Percentiles rank a stretch among this genome's conserved stretches.
Evolutionary conservation across 768 basidiomycete species (phyloP).

Genomic region (Amanita pseudoporphyria): DNA sequence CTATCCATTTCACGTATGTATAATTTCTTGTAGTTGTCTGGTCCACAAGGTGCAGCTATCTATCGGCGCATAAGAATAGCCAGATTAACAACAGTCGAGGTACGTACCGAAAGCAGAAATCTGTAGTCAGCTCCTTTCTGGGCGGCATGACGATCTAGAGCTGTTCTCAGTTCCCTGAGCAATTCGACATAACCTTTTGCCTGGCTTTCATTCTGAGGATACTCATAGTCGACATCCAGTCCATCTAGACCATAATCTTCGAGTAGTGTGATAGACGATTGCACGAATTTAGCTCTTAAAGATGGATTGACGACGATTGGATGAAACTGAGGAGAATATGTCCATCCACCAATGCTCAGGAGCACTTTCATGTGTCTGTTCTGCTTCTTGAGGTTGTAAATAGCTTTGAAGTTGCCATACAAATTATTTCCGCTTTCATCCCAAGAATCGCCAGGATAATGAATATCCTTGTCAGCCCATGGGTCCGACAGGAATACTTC

Average conservation of each 20-base stretch:
- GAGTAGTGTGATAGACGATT: constrained; percentile 64
- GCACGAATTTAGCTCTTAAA: constrained; percentile 70
- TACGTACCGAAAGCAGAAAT: constrained; percentile 65
- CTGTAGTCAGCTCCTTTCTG: constrained; percentile 45
- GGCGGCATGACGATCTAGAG: constrained; percentile 65
- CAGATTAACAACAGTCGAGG: neutral
- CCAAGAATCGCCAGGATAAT: constrained; percentile 94
- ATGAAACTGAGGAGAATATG: constrained; percentile 82
- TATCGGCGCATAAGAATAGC: constrained; percentile 19
- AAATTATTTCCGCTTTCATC: constrained; percentile 84
- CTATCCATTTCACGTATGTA: constrained; percentile 78
- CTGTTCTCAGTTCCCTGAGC: constrained; percentile 63
- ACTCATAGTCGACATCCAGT: constrained; percentile 89
- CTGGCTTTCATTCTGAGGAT: constrained; percentile 70
- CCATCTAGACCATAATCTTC: constrained; percentile 94
- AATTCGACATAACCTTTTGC: constrained; percentile 81
- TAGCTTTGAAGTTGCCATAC: constrained; percentile 91
- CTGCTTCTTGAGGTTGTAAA: constrained; percentile 84
- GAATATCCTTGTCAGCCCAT: constrained; percentile 97
- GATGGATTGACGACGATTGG: constrained; percentile 61
- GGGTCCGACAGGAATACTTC: constrained; percentile 82
- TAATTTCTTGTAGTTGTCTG: constrained; percentile 75
- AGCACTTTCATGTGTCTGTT: constrained; percentile 73
- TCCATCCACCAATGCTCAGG: constrained; percentile 94
- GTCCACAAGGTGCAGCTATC: constrained; percentile 92